Percentiles rank a stretch among this genome's conserved stretches.
These are phyloP conservation scores for Sugiyamaella xylanicola DNA, from an alignment of 1,139 yeast genomes.

Conservation along the genomic window DNA sequence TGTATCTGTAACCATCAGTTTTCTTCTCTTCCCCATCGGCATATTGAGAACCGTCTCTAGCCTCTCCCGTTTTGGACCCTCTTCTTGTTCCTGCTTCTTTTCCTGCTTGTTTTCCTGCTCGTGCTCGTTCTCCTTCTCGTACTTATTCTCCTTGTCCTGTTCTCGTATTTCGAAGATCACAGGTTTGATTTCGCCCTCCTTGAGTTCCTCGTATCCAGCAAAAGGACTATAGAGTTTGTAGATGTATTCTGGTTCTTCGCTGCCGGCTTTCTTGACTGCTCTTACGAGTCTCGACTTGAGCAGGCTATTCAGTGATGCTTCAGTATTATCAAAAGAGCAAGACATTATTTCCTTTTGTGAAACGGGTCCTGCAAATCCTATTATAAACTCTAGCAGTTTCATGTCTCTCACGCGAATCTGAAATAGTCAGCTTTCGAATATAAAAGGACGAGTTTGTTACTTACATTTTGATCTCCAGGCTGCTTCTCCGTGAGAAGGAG, in stretches of 20 bases:
- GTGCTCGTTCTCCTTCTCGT: too few relatives aligned
- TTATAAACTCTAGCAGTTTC: background rate
- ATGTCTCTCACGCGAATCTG: constrained; percentile 7
- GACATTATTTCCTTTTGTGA: background rate
- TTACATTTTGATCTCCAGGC: constrained; percentile 1
- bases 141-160: too few relatives aligned
- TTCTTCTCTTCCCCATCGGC: too few relatives aligned
- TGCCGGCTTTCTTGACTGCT: background rate
- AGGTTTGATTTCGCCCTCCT: too few relatives aligned
- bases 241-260: background rate
- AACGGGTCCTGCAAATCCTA: constrained; percentile 8
- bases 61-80: too few relatives aligned
- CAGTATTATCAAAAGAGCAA: background rate
- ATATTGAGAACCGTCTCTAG: too few relatives aligned
- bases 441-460: background rate
- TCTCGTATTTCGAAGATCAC: too few relatives aligned
- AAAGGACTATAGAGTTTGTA: constrained; percentile 6
- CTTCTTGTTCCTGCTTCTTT: too few relatives aligned
- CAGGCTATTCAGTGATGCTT: background rate
- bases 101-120: too few relatives aligned
- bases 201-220: constrained; percentile 1
- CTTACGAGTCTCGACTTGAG: background rate
- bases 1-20: too few relatives aligned
- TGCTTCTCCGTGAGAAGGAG: constrained; percentile 5
- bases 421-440: background rate